Percentiles rank a stretch among this genome's conserved stretches.
Evolutionary conservation across 2,329 filamentous ascomycete species (phyloP).

Genomic region (Dothidotthia symphoricarpi): DNA sequence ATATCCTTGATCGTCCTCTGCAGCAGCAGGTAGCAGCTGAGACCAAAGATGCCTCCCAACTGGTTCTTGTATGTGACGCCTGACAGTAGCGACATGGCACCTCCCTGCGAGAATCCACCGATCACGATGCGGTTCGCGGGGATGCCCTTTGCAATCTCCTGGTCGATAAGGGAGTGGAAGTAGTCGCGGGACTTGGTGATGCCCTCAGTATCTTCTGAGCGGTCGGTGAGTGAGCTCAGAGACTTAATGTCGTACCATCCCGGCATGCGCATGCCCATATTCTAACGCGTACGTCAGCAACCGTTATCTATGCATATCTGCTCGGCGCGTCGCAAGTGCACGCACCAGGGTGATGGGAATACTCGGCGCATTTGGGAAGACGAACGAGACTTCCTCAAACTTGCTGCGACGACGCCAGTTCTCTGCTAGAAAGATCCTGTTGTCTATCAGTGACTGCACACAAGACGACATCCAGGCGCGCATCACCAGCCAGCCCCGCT

Average conservation of each 20-base stretch:
- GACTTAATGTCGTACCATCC: constrained; percentile 77
- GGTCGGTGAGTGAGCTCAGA: constrained; percentile 47
- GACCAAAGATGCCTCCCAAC: constrained; percentile 81
- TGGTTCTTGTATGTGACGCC: constrained; percentile 72
- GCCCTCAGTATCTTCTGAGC: constrained; percentile 66
- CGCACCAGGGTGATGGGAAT: constrained; percentile 82
- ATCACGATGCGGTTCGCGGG: constrained; percentile 79
- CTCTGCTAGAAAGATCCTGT: constrained; percentile 72
- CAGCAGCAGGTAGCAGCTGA: constrained; percentile 80
- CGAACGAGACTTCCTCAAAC: constrained; percentile 87
- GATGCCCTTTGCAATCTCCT: constrained; percentile 78
- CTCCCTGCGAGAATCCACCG: constrained; percentile 83
- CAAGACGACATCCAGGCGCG: not conserved
- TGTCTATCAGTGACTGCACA: constrained; percentile 12
- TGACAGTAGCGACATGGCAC: constrained; percentile 78
- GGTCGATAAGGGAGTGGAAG: constrained; percentile 75
- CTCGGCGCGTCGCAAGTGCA: constrained; percentile 9
- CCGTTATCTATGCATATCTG: not conserved
- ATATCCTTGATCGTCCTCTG: constrained; percentile 59
- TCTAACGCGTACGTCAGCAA: constrained; percentile 49
- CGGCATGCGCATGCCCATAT: constrained; percentile 75
- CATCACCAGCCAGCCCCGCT: constrained; percentile 68
- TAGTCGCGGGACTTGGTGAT: constrained; percentile 71
- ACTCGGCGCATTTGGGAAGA: constrained; percentile 84
- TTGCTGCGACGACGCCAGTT: constrained; percentile 78